Evolutionary conservation across 1,284 basidiomycete genomes (phyloP), one percentile per base, ranked within the genome.

Genomic region (Grifola frondosa): DNA sequence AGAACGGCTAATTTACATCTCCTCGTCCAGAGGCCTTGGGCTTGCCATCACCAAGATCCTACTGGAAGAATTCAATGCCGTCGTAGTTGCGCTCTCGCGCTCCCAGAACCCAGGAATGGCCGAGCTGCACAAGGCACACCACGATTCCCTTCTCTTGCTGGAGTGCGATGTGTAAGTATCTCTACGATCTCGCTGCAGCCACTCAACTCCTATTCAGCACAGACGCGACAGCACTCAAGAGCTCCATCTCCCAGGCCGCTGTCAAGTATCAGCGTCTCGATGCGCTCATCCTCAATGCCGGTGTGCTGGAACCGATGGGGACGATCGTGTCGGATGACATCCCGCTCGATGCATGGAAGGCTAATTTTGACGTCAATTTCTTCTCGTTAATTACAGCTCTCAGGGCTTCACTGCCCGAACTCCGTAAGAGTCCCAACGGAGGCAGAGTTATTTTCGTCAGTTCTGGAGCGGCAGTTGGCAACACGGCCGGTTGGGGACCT

Each of bases 221-320:
- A 22, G 75, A 89, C 44, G 73, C 82, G 52, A 52, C 66, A 8
- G 81, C 78, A 1, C 67, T 90, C 44, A 66, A 66, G 15, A 53
- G 64, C 12, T 80, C 80, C 20, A 73, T 89, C 44, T 47, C 58
- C 16, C 63, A 61, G 4, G 79, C 72, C 11, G 56, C 69, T 35
- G 67, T 73, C 37, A 75, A 61, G 17, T 88, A 79, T 58, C 71
- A 78, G 11, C 67, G 73, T 36, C 69, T 95, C 47, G 88, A 94
- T 60, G 81, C 73, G 15, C 67, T 95, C 40, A 68, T 95, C 37
- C 74, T 95, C 46, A 93, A 91, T 52, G 91, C 91, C 7, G 92
- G 78, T 9, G 75, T 78, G 0, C 63, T 92, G 26, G 75, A 72
- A 30, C 80, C 81, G 17, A 49, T 78, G 28, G 65, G 66, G 6